phyloP scores from a whole-genome alignment of 2,329 filamentous ascomycete species.

The Monilinia aucupariae region DNA sequence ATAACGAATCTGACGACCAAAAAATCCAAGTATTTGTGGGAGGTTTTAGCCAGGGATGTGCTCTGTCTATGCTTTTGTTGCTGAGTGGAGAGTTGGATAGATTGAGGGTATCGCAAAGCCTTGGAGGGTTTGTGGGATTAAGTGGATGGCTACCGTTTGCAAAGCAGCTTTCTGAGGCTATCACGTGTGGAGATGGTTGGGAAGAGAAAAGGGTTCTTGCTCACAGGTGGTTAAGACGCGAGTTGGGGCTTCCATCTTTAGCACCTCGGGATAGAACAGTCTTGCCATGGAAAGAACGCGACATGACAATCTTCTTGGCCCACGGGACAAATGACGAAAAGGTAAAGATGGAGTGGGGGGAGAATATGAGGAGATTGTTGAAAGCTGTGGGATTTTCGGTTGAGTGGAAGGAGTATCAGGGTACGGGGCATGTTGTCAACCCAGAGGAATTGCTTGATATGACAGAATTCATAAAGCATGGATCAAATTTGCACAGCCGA shows the following conservation, averaged over 20 bases:
- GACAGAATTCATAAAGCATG: neutral
- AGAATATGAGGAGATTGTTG: constrained; percentile 16
- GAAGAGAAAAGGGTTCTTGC: constrained; percentile 1
- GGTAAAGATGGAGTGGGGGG: constrained; percentile 26
- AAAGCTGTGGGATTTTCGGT: neutral
- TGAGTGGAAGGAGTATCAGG: constrained; percentile 3
- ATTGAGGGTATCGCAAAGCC: neutral
- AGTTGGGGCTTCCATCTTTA: neutral
- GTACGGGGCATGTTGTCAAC: neutral
- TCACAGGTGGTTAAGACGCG: neutral
- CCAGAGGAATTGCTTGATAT: neutral
- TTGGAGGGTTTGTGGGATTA: constrained; percentile 23
- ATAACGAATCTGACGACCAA: constrained; percentile 1
- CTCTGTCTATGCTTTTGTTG: constrained; percentile 23
- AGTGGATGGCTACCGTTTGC: constrained; percentile 31
- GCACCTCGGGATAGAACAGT: neutral
- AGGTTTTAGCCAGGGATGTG: constrained; percentile 29
- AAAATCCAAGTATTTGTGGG: constrained; percentile 17
- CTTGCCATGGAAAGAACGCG: neutral
- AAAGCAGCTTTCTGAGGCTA: constrained; percentile 16
- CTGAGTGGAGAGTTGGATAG: constrained; percentile 22
- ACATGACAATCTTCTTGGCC: constrained; percentile 15
- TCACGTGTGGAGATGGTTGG: neutral
- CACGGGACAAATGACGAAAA: constrained; percentile 28
- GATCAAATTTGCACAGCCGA: neutral